Percentiles rank a stretch among this genome's conserved stretches.
Conservation (phyloP, 768 basidiomycete species). For the Panellus pusillus region DNA sequence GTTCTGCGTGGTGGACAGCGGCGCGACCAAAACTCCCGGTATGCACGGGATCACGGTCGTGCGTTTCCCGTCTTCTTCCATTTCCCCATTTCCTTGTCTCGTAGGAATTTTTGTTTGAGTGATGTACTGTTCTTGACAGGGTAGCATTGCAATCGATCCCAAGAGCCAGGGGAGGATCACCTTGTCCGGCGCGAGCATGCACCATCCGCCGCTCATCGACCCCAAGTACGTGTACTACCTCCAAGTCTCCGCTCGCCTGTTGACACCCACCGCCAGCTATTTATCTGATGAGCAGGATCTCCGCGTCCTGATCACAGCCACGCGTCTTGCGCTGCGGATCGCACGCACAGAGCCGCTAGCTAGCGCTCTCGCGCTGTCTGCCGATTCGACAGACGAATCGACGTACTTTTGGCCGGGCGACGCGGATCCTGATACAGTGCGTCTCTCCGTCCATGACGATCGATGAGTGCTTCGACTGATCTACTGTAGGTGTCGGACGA, state of each 20-base stretch:
- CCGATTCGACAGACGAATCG: conserved; percentile 9
- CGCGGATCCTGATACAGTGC: conserved; percentile 13
- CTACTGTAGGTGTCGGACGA: conserved; percentile 3
- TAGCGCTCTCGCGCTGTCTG: conserved; percentile 5
- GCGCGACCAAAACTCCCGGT: conserved; percentile 8
- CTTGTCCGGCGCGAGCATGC: conserved; percentile 4
- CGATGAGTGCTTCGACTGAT: background rate
- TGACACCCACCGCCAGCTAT: conserved; percentile 12
- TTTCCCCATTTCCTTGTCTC: background rate
- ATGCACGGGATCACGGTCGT: conserved; percentile 6
- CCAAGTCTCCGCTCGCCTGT: background rate
- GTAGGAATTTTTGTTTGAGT: background rate
- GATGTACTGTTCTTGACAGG: background rate
- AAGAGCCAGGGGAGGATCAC: conserved; percentile 11
- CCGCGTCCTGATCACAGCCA: conserved; percentile 17
- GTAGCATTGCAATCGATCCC: conserved; percentile 4
- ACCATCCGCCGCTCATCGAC: conserved; percentile 12
- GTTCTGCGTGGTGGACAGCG: conserved; percentile 12
- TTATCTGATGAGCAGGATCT: conserved; percentile 21
- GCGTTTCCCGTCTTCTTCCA: background rate
- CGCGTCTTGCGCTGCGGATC: conserved; percentile 23
- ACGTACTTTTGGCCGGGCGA: conserved; percentile 25
- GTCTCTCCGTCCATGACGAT: background rate
- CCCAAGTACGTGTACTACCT: conserved; percentile 8
- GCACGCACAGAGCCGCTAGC: conserved; percentile 19